These are phyloP conservation scores for Pythium apleroticum DNA, from an alignment of 352 stramenopile species.

Conservation along the genomic window DNA sequence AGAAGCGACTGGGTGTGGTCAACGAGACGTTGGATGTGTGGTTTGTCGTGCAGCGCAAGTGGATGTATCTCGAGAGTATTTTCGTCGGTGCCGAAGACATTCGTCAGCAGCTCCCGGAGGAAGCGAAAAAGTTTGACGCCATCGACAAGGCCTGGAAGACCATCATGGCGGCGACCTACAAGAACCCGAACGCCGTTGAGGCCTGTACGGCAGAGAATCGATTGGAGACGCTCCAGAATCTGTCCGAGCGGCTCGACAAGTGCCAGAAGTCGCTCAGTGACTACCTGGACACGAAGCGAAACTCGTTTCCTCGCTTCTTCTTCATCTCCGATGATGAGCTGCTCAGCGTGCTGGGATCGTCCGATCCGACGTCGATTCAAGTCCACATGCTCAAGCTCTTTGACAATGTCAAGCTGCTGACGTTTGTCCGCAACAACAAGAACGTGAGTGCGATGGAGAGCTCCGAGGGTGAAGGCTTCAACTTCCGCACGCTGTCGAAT, in stretches of 20 bases:
- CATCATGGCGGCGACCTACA: constrained; percentile 91
- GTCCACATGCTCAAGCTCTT: constrained; percentile 96
- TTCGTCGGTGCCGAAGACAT: constrained; percentile 94
- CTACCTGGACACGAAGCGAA: constrained; percentile 90
- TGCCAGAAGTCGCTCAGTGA: constrained; percentile 91
- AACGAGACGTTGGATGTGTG: constrained; percentile 92
- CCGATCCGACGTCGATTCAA: constrained; percentile 91
- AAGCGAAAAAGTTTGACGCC: constrained; percentile 93
- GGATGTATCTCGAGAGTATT: constrained; percentile 96
- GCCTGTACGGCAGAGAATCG: constrained; percentile 88
- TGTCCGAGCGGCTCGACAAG: constrained; percentile 89
- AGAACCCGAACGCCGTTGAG: constrained; percentile 91
- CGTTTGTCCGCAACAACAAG: constrained; percentile 90
- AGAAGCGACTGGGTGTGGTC: constrained; percentile 88
- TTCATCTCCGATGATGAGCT: constrained; percentile 95
- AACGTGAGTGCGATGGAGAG: constrained; percentile 90
- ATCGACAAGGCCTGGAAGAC: constrained; percentile 93
- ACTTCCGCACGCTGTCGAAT: constrained; percentile 66
- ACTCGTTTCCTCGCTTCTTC: constrained; percentile 93
- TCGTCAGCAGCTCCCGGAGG: constrained; percentile 90
- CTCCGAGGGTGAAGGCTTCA: constrained; percentile 90
- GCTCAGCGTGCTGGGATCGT: constrained; percentile 89
- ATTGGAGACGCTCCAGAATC: constrained; percentile 83
- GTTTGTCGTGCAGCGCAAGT: constrained; percentile 94
- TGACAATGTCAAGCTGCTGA: constrained; percentile 93